Evolutionary conservation across 2,329 filamentous ascomycete genomes (phyloP), one percentile per base, ranked within the genome.

Genomic region (Hortaea werneckii): DNA sequence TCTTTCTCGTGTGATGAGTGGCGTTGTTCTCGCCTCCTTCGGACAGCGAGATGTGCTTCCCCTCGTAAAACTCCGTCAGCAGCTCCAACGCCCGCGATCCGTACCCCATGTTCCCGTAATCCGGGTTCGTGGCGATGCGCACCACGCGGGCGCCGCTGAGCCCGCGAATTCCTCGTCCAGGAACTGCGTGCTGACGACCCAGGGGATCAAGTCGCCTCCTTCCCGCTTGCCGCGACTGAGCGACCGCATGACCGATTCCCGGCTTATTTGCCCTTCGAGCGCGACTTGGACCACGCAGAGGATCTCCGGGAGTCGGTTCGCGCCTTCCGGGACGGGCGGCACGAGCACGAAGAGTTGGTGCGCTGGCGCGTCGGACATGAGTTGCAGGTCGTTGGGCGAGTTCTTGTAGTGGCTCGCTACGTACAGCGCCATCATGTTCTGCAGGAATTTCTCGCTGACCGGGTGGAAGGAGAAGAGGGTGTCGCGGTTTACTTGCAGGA

Each of bases 351-450:
- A 98, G 5, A 98, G 78, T 64, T 96, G 89, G 66, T 98, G 92
- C 0, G 92, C 90, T 1, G 92, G 92, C 1, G 92, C 92, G 66
- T 98, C 92, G 50, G 87, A 95, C 87, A 98, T 94, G 47, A 98
- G 78, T 65, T 96, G 92, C n/a, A 98, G 76, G 59, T 98, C 92
- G 58, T 98, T 94, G 0, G 92, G 92, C 0, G 89, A 87, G 68
- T 98, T 98, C 68, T 96, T 96, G 74, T 98, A 95, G 66, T 95
- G 88, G 56, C 87, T 94, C 28, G 92, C 88, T 28, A 98, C 94
- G 58, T 96, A 98, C 2, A 98, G 77, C 1, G 89, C 88, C 68
- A 98, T 90, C 87, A 98, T 95, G 58, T 95, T 88, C 64, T 98
- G 92, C 45, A 98, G 70, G 69, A 98, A 96, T 61, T 89, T 92